Base-by-base conservation (phyloP, 345 rosid species). In the Moricandia moricandioides region DNA sequence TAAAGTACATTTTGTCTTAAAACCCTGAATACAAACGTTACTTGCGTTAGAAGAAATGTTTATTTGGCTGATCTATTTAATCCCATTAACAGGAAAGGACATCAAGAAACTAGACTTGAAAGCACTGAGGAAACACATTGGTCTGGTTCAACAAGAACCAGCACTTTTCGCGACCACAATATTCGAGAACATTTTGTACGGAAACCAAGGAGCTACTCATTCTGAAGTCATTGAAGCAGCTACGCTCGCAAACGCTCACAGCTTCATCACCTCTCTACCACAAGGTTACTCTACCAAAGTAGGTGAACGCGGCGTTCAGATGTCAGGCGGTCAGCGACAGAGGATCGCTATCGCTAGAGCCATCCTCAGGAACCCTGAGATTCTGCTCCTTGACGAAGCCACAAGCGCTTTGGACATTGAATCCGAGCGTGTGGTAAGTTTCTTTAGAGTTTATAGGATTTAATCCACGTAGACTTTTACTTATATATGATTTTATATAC, bases 81-180 rank as follows among this genome's bases (percentile, higher is more conserved):
- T 37, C 31, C 35, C 17, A 65, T 34, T 54, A 33, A 24, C 89
- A 92, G 98, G 99, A 47, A 82, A 65, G 39, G 97, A 91, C 78
- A 81, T 96, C 65, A 89, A 69, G 85, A 89, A 77, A 30, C 84
- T 92, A 5, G 85, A 82, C 78, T 78, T 91, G 45, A 96, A 89
- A 74, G 86, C 88, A 18, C 74, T 96, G 6, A 78, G 97, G 78
- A 85, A 80, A 75, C 97, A 90, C 77, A 87, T 91, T 51, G 96
- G 97, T 8, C 78, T 96, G 30, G 98, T 96, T 64, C 96, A 96
- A 67, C 97, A 96, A 83, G 98, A 96, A 78, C 97, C 97, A 8
- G 94, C 97, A 2, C 96, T 96, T 67, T 96, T 92, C 7, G 98
- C 86, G 1, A 88, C 96, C 8, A 79, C 98, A 9, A 91, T 96